A percentile compares a stretch with the other conserved stretches of the same genome.
Conservation (phyloP, 768 basidiomycete genomes). For the Boletus sp. region DNA sequence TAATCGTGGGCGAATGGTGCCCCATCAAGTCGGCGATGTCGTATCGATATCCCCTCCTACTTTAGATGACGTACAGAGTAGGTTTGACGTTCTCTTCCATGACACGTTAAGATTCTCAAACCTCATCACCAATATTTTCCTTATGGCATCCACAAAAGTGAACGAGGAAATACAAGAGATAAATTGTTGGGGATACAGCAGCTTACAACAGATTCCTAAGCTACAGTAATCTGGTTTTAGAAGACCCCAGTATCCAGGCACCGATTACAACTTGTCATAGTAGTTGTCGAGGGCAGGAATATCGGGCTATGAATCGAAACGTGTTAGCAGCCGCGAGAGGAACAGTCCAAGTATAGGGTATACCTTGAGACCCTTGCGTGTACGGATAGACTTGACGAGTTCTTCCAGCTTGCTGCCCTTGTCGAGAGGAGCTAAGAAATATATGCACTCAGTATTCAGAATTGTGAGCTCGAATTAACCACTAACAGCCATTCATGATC, state of each 20-base stretch:
- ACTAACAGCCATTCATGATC: constrained; percentile 75
- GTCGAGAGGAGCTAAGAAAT: constrained; percentile 62
- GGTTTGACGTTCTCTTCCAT: neutral
- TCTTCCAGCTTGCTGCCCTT: constrained; percentile 92
- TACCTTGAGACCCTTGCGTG: constrained; percentile 94
- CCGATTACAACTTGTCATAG: constrained; percentile 84
- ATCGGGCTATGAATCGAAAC: constrained; percentile 57
- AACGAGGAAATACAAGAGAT: constrained; percentile 12
- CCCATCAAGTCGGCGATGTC: no score
- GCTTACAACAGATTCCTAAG: constrained; percentile 14
- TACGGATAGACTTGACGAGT: constrained; percentile 77
- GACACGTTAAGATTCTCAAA: no score
- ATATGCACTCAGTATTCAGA: neutral
- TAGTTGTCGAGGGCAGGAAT: constrained; percentile 85
- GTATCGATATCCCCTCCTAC: neutral
- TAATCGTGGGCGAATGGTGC: no score
- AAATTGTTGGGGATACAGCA: constrained; percentile 17
- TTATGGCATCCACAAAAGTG: neutral
- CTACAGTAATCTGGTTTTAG: constrained; percentile 7
- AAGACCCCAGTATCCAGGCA: neutral
- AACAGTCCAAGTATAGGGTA: constrained; percentile 3
- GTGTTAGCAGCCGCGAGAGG: constrained; percentile 7
- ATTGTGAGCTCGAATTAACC: neutral
- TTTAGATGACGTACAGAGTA: no score
- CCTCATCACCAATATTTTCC: neutral